Base-by-base conservation (phyloP, 2,329 filamentous ascomycete genomes). In the Alternaria arbusti region DNA sequence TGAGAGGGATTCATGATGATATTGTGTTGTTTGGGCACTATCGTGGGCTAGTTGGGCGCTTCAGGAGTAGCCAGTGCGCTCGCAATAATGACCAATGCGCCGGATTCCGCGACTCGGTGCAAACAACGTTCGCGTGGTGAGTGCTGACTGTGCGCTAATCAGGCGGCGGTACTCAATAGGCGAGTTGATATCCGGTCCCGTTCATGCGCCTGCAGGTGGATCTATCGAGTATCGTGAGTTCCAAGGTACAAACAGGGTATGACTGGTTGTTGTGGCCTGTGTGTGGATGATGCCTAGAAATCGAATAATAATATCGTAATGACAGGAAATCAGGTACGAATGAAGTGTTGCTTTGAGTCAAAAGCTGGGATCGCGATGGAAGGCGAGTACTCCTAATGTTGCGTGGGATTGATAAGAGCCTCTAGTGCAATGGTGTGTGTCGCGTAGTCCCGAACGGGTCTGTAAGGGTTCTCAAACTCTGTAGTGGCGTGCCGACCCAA, bases 1-100 rank as follows among this genome's bases (percentile, higher is more conserved):
- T 74, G 70, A 59, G 65, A 71, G 66, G 72, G 62, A 46, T 72
- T 66, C 74, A 77, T 77, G 22, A n/a, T 71, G 66, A 55, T 69
- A 67, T 68, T 70, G 60, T 74, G 70, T 45, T 54, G 32, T 47
- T 56, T 63, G 63, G 56, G 58, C 60, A 61, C 57, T 50, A 56
- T 57, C 58, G 30, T 46, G 30, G 52, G 43, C 32, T 51, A 62
- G 51, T 50, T 63, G 44, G 47, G 62, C 50, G 54, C 63, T n/a
- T 49, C 57, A 49, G 55, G 28, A 56, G 40, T 44, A 30, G 47
- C 46, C 56, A 60, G 50, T 52, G 47, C 49, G 58, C 36, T 61
- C 64, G 59, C 54, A 58, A 61, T 22, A 50, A 61, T 60, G 60
- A 66, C 61, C 66, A 66, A 63, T 63, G 60, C 65, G 51, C 62